Conservation (phyloP, 2,329 filamentous ascomycete species). For the Apiospora aurea region DNA sequence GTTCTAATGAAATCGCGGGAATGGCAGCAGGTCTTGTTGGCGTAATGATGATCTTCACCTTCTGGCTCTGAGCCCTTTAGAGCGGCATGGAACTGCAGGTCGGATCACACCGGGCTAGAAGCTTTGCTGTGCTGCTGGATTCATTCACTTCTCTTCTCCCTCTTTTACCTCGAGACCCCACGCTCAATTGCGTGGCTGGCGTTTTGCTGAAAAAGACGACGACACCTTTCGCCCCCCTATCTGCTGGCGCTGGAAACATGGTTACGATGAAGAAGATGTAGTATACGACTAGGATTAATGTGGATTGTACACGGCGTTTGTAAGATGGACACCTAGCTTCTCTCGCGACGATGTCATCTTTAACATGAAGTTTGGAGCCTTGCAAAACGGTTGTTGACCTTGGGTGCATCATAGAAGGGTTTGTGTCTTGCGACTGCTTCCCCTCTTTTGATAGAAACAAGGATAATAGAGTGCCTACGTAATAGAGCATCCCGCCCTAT, state of each 20-base stretch:
- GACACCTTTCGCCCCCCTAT: not conserved
- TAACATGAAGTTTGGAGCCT: not conserved
- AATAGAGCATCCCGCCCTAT: not conserved
- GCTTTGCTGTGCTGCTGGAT: slow-evolving; percentile 16
- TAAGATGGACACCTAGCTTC: not conserved
- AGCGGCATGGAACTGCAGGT: not conserved
- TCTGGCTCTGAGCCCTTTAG: slow-evolving; percentile 50
- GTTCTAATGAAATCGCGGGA: slow-evolving; percentile 55
- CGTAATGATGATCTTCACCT: slow-evolving; percentile 60
- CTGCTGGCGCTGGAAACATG: not conserved
- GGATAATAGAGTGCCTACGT: not conserved
- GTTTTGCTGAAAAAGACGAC: slow-evolving; percentile 13
- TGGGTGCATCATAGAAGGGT: not conserved
- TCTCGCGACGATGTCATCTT: not conserved
- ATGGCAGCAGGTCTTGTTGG: slow-evolving; percentile 57
- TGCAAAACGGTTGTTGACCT: not conserved
- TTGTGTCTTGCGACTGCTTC: not conserved
- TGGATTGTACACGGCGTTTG: slow-evolving; percentile 3
- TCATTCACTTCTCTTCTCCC: not conserved
- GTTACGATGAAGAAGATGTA: not conserved
- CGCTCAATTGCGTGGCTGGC: slow-evolving; percentile 1
- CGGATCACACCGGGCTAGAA: not conserved
- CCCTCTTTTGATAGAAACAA: not conserved
- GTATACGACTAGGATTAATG: slow-evolving; percentile 3
- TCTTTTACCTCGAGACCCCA: slow-evolving; percentile 3